Conservation (phyloP, 495 filamentous ascomycete species). For the Penicillium maclennaniae region DNA sequence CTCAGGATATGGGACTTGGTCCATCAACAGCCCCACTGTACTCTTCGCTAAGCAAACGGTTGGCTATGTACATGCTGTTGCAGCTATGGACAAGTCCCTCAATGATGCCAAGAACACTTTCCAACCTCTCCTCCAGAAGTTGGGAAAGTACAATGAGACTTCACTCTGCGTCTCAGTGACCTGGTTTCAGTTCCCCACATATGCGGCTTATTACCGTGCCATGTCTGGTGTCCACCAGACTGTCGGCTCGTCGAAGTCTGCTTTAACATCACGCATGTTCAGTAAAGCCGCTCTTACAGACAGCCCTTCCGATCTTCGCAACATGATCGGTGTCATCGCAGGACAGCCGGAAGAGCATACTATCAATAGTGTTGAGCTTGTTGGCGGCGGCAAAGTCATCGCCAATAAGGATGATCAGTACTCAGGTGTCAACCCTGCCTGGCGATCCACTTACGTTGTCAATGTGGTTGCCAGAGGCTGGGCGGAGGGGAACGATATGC, state of each 20-base stretch:
- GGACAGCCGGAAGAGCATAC: conserved; percentile 25
- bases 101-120: conserved; percentile 21
- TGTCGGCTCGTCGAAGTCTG: conserved; percentile 15
- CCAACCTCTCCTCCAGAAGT: conserved; percentile 15
- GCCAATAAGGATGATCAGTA: conserved; percentile 13
- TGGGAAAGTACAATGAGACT: conserved; percentile 25
- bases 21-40: conserved; percentile 19
- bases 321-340: conserved; percentile 29
- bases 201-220: conserved; percentile 30
- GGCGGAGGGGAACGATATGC: conserved; percentile 29
- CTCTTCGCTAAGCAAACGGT: conserved; percentile 24
- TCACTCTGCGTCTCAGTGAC: conserved; percentile 24
- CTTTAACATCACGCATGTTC: conserved; percentile 38
- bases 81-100: conserved; percentile 24
- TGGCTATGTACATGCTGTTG: conserved; percentile 34
- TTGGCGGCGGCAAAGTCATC: conserved; percentile 37
- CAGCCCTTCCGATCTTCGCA: conserved; percentile 15
- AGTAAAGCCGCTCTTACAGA: conserved; percentile 27
- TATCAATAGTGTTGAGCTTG: conserved; percentile 28
- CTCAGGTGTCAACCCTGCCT: conserved; percentile 42
- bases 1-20: conserved; percentile 39
- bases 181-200: conserved; percentile 32
- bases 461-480: conserved; percentile 35
- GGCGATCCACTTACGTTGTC: conserved; percentile 40
- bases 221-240: conserved; percentile 27